Evolutionary conservation across 768 basidiomycete genomes (phyloP).

Genomic region (Mrakia blollopis): DNA sequence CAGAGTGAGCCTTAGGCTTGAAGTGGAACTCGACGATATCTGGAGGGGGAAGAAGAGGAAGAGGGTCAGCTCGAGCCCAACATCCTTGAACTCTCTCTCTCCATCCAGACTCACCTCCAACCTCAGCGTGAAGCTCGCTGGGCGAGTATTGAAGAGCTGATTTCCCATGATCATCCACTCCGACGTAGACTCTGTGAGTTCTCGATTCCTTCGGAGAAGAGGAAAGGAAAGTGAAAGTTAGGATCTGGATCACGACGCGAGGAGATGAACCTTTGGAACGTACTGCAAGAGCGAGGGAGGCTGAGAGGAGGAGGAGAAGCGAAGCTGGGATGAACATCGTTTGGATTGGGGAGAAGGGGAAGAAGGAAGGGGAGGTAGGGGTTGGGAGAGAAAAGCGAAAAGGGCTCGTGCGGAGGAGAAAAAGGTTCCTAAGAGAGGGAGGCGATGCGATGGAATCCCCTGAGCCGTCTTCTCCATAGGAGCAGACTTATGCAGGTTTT

Average conservation of each 20-base stretch:
- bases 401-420: neutral
- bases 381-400: neutral
- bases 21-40: constrained; percentile 3
- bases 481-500: too few relatives aligned
- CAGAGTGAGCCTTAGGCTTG: neutral
- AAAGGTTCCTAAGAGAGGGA: too few relatives aligned
- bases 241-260: neutral
- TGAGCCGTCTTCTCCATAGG: too few relatives aligned
- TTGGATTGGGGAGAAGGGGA: too few relatives aligned
- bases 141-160: neutral
- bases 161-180: neutral
- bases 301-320: neutral
- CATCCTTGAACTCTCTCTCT: neutral
- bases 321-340: neutral
- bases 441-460: neutral
- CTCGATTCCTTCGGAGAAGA: neutral
- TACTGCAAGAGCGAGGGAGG: neutral
- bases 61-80: neutral
- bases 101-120: neutral
- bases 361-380: neutral
- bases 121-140: neutral
- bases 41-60: neutral
- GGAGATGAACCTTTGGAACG: neutral
- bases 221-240: neutral
- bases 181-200: constrained; percentile 1